Percentiles rank a stretch among this genome's conserved stretches.
Conservation (phyloP, 164 flowering plant genomes). For the Nelumbo lutea region DNA sequence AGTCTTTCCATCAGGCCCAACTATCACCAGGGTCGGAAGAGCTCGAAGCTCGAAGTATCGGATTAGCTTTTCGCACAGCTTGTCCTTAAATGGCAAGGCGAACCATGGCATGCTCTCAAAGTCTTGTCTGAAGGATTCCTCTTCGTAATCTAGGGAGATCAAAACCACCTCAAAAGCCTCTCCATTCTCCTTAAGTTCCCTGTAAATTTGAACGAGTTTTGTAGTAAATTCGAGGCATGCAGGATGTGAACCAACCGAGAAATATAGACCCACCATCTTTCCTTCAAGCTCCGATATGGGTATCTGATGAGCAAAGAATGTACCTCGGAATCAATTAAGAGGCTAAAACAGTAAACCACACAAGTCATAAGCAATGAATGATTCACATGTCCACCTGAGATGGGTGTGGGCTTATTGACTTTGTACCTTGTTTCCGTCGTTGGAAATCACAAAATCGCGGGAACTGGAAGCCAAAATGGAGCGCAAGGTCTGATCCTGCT, state of each 20-base stretch:
- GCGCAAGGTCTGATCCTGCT: conserved; percentile 27
- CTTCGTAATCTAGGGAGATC: conserved; percentile 36
- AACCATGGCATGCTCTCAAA: conserved; percentile 40
- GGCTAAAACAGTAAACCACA: background rate
- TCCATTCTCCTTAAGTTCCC: conserved; percentile 33
- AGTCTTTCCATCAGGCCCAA: conserved; percentile 59
- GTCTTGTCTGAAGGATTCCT: conserved; percentile 25
- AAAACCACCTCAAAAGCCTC: conserved; percentile 48
- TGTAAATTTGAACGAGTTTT: conserved; percentile 33
- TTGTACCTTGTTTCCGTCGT: conserved; percentile 29
- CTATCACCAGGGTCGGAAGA: conserved; percentile 42
- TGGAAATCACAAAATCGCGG: conserved; percentile 26
- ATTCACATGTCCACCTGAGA: no score
- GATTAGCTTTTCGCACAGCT: conserved; percentile 31
- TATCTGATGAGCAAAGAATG: conserved; percentile 19
- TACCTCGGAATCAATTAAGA: background rate
- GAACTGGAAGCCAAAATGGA: conserved; percentile 28
- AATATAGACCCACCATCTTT: conserved; percentile 44
- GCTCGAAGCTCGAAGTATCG: conserved; percentile 39
- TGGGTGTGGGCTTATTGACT: background rate
- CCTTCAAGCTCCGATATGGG: conserved; percentile 57
- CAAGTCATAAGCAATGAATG: background rate
- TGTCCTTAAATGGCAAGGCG: conserved; percentile 40
- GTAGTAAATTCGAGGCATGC: conserved; percentile 28
- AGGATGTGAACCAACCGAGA: conserved; percentile 13